Conservation (phyloP, 208 protist species). For the Vickermania spadyakhi region DNA sequence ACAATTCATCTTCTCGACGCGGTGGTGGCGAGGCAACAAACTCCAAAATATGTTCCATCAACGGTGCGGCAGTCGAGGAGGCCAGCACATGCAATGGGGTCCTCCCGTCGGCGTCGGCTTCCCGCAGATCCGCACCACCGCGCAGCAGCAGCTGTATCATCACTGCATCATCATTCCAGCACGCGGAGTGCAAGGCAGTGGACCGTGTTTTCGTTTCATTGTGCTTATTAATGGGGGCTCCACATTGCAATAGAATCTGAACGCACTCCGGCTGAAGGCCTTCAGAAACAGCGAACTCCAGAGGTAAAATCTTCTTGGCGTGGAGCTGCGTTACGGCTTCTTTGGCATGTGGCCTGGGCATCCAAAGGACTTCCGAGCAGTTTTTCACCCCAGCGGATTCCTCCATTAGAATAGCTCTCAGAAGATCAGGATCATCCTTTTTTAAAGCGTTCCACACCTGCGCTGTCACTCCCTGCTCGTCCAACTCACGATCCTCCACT, state of each 20-base stretch:
- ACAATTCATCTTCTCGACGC: not conserved
- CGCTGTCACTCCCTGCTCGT: not conserved
- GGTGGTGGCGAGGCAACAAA: not conserved
- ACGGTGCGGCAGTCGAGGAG: slow-evolving; percentile 19
- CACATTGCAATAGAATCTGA: slow-evolving; percentile 27
- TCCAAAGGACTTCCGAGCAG: slow-evolving; percentile 1
- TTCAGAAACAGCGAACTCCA: slow-evolving; percentile 35
- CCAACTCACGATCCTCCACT: no score
- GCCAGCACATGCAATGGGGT: slow-evolving; percentile 53
- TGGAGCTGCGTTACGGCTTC: slow-evolving; percentile 18
- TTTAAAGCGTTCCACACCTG: slow-evolving; percentile 36
- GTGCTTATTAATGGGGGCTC: slow-evolving; percentile 26
- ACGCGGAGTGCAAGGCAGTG: slow-evolving; percentile 36
- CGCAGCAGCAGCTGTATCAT: slow-evolving; percentile 20
- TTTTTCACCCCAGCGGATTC: slow-evolving; percentile 19
- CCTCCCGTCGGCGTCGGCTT: slow-evolving; percentile 25
- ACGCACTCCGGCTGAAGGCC: slow-evolving; percentile 16
- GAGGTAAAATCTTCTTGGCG: slow-evolving; percentile 28
- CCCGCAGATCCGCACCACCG: slow-evolving; percentile 31
- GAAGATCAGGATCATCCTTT: slow-evolving; percentile 21
- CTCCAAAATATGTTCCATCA: slow-evolving; percentile 1
- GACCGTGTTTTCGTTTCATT: slow-evolving; percentile 20
- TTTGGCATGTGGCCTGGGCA: slow-evolving; percentile 8
- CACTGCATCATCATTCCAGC: slow-evolving; percentile 30
- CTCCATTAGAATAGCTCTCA: slow-evolving; percentile 25